phyloP scores from a whole-genome alignment of 179 eudicot species.

The Silene vulgaris region DNA sequence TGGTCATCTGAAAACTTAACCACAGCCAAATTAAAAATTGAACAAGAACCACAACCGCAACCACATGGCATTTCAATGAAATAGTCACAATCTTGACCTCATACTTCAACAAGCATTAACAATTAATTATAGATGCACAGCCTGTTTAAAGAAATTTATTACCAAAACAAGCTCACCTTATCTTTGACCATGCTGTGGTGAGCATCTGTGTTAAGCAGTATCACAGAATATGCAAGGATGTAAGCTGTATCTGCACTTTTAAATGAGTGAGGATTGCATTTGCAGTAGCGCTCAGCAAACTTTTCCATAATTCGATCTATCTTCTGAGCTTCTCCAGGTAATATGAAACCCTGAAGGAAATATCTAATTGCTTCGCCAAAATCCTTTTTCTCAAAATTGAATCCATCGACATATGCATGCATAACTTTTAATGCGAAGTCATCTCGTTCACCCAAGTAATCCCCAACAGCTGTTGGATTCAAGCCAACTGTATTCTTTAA shows the following conservation, averaged over 20 bases:
- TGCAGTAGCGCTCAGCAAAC: slow-evolving; percentile 96
- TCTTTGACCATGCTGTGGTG: slow-evolving; percentile 95
- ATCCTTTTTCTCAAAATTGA: slow-evolving; percentile 74
- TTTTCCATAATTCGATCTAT: slow-evolving; percentile 98
- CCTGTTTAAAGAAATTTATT: not conserved
- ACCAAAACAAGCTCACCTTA: slow-evolving; percentile 52
- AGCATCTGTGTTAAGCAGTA: slow-evolving; percentile 98
- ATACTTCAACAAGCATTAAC: not conserved
- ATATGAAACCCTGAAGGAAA: slow-evolving; percentile 86
- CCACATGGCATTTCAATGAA: not conserved
- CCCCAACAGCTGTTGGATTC: slow-evolving; percentile 79
- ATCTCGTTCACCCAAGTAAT: slow-evolving; percentile 91
- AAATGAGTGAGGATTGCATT: slow-evolving; percentile 84
- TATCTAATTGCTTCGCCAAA: slow-evolving; percentile 92
- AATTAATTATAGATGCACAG: not conserved
- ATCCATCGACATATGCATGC: slow-evolving; percentile 95
- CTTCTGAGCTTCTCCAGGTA: slow-evolving; percentile 99
- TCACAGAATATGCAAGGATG: slow-evolving; percentile 97
- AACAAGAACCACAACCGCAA: not conserved
- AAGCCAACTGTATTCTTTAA: slow-evolving; percentile 74
- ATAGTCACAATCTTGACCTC: not conserved
- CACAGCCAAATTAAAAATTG: slow-evolving; percentile 19
- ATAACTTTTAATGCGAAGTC: slow-evolving; percentile 83
- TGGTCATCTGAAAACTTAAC: slow-evolving; percentile 63
- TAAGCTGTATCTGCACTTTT: slow-evolving; percentile 96